Evolutionary conservation across 148 eudicot genomes (phyloP).

Genomic region (Rhododendron mucronatum): DNA sequence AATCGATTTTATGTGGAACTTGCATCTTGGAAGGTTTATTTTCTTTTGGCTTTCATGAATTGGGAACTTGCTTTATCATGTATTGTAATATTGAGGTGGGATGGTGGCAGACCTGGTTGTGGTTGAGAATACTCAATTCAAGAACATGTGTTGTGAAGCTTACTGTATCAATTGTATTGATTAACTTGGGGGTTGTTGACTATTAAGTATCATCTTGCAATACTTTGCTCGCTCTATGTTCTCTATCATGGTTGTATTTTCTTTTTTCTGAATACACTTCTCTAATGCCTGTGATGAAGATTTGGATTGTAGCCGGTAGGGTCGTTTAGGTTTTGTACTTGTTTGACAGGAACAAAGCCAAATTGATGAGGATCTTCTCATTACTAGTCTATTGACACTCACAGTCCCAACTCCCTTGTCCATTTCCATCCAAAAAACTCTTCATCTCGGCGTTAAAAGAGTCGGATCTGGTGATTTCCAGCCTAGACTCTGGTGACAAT

Average conservation of each 20-base stretch:
- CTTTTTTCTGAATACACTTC: background rate
- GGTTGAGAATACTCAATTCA: background rate
- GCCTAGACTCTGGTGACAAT: no score
- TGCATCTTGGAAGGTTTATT: background rate
- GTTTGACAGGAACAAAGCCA: background rate
- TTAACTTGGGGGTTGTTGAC: background rate
- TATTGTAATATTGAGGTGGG: constrained; percentile 12
- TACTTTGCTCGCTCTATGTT: no score
- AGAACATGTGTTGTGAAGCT: constrained; percentile 6
- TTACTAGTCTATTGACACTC: background rate
- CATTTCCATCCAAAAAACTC: no score
- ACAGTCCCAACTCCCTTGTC: no score
- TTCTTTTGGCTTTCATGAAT: background rate
- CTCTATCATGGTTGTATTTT: background rate
- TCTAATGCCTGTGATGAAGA: background rate
- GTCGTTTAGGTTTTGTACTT: background rate
- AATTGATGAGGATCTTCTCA: background rate
- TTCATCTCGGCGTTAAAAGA: no score
- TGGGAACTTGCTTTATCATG: constrained; percentile 4
- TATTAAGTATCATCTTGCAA: background rate
- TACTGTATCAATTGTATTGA: background rate
- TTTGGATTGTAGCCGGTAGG: background rate
- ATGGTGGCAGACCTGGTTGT: background rate
- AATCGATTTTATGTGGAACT: constrained; percentile 4
- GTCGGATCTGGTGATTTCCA: no score